Conservation (phyloP, 2,329 filamentous ascomycete genomes). For the Hymenoscyphus salicellus region DNA sequence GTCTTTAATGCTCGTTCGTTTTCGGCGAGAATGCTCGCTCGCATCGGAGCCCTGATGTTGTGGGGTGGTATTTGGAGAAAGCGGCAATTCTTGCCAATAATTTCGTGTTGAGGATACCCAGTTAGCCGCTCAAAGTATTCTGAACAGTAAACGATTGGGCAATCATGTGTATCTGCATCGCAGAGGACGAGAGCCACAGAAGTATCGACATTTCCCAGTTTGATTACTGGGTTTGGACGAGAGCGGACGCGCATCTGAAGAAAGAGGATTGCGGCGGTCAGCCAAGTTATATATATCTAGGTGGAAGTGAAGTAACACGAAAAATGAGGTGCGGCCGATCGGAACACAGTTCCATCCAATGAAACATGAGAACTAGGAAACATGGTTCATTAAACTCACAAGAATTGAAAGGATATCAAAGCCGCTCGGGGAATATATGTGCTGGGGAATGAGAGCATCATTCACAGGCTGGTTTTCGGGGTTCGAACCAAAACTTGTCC, state of each 20-base stretch:
- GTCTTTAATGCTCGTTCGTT: conserved; percentile 71
- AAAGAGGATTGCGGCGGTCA: background rate
- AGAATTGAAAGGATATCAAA: conserved; percentile 7
- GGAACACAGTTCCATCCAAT: background rate
- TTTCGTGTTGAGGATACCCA: conserved; percentile 82
- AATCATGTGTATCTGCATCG: conserved; percentile 82
- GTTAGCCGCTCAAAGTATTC: conserved; percentile 91
- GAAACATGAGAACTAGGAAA: background rate
- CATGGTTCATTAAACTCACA: conserved; percentile 1
- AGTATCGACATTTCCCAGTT: conserved; percentile 86
- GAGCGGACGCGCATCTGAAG: conserved; percentile 58
- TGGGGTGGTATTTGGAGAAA: conserved; percentile 88
- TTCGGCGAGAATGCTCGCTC: conserved; percentile 75
- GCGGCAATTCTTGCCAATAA: conserved; percentile 84
- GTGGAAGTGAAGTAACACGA: background rate
- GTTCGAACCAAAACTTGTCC: background rate
- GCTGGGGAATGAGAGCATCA: conserved; percentile 2
- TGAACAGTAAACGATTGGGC: conserved; percentile 90
- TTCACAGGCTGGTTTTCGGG: background rate
- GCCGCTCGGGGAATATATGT: conserved; percentile 7
- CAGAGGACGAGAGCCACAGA: conserved; percentile 93
- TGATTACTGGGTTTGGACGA: conserved; percentile 76
- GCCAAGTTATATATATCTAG: background rate
- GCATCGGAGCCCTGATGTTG: conserved; percentile 58
- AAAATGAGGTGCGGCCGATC: background rate